Percentiles rank a stretch among this genome's conserved stretches.
Conservation (phyloP, 2,329 filamentous ascomycete genomes). For the Cordyceps cicadae region DNA sequence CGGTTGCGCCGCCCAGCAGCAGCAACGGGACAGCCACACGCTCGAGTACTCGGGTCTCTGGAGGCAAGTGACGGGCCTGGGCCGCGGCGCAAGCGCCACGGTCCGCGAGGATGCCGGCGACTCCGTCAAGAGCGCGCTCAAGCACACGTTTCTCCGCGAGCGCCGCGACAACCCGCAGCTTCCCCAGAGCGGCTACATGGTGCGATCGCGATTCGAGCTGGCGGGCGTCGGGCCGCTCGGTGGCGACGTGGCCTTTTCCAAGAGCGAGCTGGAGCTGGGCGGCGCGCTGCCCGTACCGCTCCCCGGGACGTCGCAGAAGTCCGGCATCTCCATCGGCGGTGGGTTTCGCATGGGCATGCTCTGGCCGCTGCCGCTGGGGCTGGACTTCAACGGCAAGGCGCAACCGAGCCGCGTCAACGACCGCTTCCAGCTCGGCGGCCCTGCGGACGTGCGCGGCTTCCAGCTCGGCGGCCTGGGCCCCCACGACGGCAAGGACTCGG, state of each 20-base stretch:
- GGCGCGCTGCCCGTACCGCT: constrained; percentile 66
- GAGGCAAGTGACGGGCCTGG: constrained; percentile 79
- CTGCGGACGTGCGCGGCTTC: constrained; percentile 92
- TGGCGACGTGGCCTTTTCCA: constrained; percentile 90
- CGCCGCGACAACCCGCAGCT: constrained; percentile 77
- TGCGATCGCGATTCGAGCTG: constrained; percentile 73
- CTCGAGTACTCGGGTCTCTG: constrained; percentile 74
- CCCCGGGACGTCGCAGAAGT: constrained; percentile 58
- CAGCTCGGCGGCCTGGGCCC: constrained; percentile 82
- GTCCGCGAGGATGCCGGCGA: constrained; percentile 83
- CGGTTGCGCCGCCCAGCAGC: background rate
- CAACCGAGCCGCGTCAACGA: constrained; percentile 78
- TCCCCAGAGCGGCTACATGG: constrained; percentile 70
- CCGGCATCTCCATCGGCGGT: constrained; percentile 73
- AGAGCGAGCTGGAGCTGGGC: constrained; percentile 78
- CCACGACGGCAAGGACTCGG: constrained; percentile 73
- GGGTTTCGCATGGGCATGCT: constrained; percentile 75
- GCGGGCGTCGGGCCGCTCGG: constrained; percentile 76
- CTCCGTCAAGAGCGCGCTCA: constrained; percentile 78
- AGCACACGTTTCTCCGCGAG: constrained; percentile 74
- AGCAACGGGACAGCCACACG: constrained; percentile 61
- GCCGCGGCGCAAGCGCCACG: constrained; percentile 66
- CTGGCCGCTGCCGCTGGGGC: constrained; percentile 67
- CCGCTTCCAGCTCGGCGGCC: constrained; percentile 88
- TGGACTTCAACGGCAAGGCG: constrained; percentile 40